Conservation (phyloP, 2,329 filamentous ascomycete species). For the Penicillium sp. region DNA sequence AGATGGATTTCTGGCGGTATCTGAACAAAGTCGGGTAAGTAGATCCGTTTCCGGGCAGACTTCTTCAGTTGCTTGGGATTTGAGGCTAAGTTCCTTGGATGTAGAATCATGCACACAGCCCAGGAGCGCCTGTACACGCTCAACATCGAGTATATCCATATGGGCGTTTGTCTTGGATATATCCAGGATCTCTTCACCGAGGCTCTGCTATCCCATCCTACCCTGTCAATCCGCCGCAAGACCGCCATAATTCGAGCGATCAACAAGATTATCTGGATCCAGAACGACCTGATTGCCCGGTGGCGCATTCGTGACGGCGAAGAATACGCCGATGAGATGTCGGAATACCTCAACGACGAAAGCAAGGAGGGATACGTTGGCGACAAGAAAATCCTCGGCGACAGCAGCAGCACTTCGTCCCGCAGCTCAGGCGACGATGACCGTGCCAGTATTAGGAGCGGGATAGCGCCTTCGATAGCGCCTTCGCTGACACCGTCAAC, state of each 20-base stretch:
- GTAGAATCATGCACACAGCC: conserved; percentile 78
- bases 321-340: conserved; percentile 57
- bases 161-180: conserved; percentile 72
- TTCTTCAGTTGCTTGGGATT: neutral
- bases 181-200: conserved; percentile 80
- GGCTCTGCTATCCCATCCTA: conserved; percentile 73
- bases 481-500: conserved; percentile 27
- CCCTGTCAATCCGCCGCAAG: conserved; percentile 69
- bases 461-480: conserved; percentile 23
- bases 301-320: conserved; percentile 76
- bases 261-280: conserved; percentile 84
- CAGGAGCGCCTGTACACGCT: conserved; percentile 72
- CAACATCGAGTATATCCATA: conserved; percentile 80
- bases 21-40: conserved; percentile 78
- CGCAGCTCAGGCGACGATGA: conserved; percentile 38
- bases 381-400: conserved; percentile 61
- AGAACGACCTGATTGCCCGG: conserved; percentile 84
- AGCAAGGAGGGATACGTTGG: conserved; percentile 66
- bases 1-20: conserved; percentile 82
- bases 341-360: conserved; percentile 53
- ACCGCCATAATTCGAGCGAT: conserved; percentile 75
- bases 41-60: neutral
- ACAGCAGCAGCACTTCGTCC: conserved; percentile 25
- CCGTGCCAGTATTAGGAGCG: conserved; percentile 32
- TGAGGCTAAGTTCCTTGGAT: neutral